Evolutionary conservation across 1,284 basidiomycete genomes (phyloP).

Genomic region (Heterobasidion annosum): DNA sequence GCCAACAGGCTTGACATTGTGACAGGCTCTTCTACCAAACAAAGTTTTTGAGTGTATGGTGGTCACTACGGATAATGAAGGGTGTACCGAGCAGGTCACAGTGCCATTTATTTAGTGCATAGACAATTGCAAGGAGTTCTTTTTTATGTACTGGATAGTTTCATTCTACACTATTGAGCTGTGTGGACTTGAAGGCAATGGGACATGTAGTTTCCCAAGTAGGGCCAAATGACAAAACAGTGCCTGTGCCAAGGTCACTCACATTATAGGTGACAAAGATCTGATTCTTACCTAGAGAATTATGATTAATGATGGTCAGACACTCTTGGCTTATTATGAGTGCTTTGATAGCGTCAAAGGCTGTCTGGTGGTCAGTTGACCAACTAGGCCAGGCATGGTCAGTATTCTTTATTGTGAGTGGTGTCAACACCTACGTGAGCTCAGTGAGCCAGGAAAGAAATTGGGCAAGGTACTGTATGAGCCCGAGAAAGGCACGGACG

Average conservation of each 20-base stretch:
- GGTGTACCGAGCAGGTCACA: conserved; percentile 18
- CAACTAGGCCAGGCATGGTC: conserved; percentile 20
- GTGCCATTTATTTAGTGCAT: conserved; percentile 12
- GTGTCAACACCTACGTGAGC: conserved; percentile 20
- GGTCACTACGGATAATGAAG: conserved; percentile 30
- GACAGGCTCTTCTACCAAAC: conserved; percentile 24
- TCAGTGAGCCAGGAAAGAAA: conserved; percentile 24
- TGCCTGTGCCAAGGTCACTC: conserved; percentile 21
- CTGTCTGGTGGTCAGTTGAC: conserved; percentile 17
- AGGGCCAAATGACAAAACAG: conserved; percentile 20
- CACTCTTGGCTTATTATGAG: conserved; percentile 18
- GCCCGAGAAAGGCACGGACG: conserved; percentile 24
- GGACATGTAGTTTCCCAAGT: conserved; percentile 20
- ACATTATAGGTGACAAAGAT: conserved; percentile 24
- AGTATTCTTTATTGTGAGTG: conserved; percentile 19
- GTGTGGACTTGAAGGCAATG: conserved; percentile 23
- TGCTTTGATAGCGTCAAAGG: conserved; percentile 28
- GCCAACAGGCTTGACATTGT: conserved; percentile 24
- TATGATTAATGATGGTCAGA: conserved; percentile 22
- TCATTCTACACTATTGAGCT: conserved; percentile 9
- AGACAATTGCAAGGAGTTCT: conserved; percentile 15
- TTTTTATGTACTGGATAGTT: conserved; percentile 18
- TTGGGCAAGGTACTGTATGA: conserved; percentile 22
- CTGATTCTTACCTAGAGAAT: conserved; percentile 14
- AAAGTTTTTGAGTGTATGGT: conserved; percentile 24